Evolutionary conservation across 1,139 yeast genomes (phyloP).

Genomic region (Nakaseomyces glabratus): DNA sequence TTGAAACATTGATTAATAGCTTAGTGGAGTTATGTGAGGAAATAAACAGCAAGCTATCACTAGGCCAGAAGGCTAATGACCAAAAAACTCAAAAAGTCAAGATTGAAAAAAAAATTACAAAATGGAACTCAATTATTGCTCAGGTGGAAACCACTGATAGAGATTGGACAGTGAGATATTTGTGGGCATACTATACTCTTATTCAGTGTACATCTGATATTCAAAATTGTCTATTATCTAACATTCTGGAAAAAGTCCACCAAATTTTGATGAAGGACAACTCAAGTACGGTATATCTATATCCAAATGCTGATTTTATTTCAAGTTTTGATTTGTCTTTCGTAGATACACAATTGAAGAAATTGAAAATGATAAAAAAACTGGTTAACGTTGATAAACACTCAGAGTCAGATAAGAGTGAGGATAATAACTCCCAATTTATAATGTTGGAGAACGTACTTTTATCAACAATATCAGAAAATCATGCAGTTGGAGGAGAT

Average conservation of each 20-base stretch:
- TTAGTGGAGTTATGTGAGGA: constrained; percentile 25
- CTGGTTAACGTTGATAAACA: constrained; percentile 20
- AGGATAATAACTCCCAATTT: constrained; percentile 13
- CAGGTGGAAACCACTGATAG: constrained; percentile 11
- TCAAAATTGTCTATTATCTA: constrained; percentile 21
- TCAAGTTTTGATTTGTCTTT: constrained; percentile 46
- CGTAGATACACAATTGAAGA: constrained; percentile 48
- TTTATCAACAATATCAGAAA: not conserved
- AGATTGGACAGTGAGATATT: constrained; percentile 24
- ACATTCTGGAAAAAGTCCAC: constrained; percentile 26
- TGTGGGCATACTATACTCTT: constrained; percentile 37
- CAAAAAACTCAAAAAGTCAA: constrained; percentile 23
- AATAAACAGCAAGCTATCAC: constrained; percentile 19
- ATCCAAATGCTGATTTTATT: constrained; percentile 32
- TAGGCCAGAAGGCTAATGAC: constrained; percentile 26
- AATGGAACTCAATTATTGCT: constrained; percentile 34
- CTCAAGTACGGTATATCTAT: not conserved
- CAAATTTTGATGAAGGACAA: constrained; percentile 5
- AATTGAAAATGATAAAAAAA: constrained; percentile 32
- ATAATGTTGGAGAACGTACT: not conserved
- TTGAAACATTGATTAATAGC: constrained; percentile 50
- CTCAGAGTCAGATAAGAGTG: constrained; percentile 13
- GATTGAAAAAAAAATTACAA: constrained; percentile 31
- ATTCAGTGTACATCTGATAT: constrained; percentile 32
- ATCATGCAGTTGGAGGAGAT: not conserved